Evolutionary conservation across 2,329 filamentous ascomycete genomes (phyloP), one percentile per base, ranked within the genome.

Genomic region (Ophiostoma ips): DNA sequence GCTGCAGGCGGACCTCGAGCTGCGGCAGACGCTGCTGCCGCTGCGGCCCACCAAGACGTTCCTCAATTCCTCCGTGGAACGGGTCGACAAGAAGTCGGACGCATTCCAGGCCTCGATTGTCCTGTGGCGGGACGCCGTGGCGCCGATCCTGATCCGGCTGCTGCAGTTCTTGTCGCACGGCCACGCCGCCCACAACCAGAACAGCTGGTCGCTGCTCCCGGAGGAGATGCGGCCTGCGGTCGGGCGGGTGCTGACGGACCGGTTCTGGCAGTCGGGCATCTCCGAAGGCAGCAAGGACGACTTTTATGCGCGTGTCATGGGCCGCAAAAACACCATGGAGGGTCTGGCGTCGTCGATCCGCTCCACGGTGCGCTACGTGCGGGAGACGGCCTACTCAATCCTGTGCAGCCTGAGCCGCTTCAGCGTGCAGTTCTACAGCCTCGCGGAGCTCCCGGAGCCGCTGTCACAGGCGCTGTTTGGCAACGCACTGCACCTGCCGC

Each of bases 221-320:
- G 63, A 71, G 11, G 87, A 94, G 38, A 83, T 94, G 71, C 81
- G 81, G 52, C 69, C 75, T 5, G 79, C 94, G 48, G 84, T 96
- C 36, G 77, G 80, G 40, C 78, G 86, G 19, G 87, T 96, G 18
- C 69, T 98, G 19, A 94, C 88, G 13, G 92, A 98, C 65, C 77
- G 92, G 21, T 98, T 98, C 64, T 98, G 92, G 92, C 92, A 98
- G 70, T 87, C 89, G 7, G 92, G 92, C 10, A 98, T 98, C 47
- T 96, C 92, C 0, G 85, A 83, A 54, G 92, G 94, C 24, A 96
- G 87, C 58, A 88, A 92, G 63, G 92, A 96, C 55, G 90, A 96
- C 52, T 98, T 98, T 63, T 96, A 95, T 64, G 85, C 87, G 31
- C 79, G 87, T 37, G 90, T 98, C 2, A 80, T 87, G 50, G 84